These are phyloP conservation scores for Vitis cinerea DNA, from an alignment of 164 flowering plant species.

Conservation along the genomic window DNA sequence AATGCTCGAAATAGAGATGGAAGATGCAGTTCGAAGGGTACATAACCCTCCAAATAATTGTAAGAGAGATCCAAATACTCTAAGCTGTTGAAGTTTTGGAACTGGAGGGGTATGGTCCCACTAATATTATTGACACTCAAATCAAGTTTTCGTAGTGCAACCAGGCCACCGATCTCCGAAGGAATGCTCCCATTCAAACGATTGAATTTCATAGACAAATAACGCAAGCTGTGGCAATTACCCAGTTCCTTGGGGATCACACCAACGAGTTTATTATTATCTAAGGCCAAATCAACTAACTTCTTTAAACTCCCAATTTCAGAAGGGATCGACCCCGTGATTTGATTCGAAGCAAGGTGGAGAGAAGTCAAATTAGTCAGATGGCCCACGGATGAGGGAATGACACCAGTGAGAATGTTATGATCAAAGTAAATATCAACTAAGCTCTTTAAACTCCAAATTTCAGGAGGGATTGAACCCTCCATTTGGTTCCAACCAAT, in stretches of 20 bases:
- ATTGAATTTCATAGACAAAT: background rate
- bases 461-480: background rate
- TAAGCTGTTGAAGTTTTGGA: background rate
- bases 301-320: too few relatives aligned
- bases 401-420: constrained; percentile 4
- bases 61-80: background rate
- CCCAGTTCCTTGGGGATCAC: background rate
- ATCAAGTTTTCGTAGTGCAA: background rate
- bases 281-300: too few relatives aligned
- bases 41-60: constrained; percentile 1
- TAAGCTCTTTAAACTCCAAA: background rate
- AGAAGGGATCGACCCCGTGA: background rate
- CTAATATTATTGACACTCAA: background rate
- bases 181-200: background rate
- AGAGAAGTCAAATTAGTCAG: too few relatives aligned
- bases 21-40: background rate
- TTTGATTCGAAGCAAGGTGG: background rate
- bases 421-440: background rate
- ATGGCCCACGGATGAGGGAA: too few relatives aligned
- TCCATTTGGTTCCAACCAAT: background rate
- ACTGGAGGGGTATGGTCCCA: background rate
- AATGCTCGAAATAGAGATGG: background rate
- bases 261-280: too few relatives aligned
- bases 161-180: too few relatives aligned
- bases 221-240: background rate